phyloP scores from a whole-genome alignment of 106 monocot species.

The Dioscorea zingiberensis region DNA sequence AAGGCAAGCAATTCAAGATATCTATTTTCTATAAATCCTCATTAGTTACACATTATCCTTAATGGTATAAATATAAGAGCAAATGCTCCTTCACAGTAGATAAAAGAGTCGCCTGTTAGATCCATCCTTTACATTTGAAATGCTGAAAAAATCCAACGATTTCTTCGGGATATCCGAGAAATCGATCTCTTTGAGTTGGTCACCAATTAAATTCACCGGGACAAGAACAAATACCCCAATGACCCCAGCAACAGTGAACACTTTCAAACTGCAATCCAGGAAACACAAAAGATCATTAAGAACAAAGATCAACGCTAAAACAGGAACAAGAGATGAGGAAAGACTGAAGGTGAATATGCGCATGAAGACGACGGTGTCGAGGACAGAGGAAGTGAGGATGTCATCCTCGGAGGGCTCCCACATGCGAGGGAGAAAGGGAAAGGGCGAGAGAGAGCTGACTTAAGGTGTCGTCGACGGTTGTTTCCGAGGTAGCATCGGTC shows the following conservation, averaged over 20 bases:
- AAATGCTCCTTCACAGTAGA: too few species aligned
- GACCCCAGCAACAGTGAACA: conserved; percentile 70
- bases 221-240: too few species aligned
- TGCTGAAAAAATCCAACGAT: conserved; percentile 80
- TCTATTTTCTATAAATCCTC: too few species aligned
- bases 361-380: conserved; percentile 89
- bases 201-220: too few species aligned
- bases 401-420: conserved; percentile 76
- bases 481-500: too few species aligned
- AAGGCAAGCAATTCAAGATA: too few species aligned
- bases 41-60: too few species aligned
- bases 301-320: too few species aligned
- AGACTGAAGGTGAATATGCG: conserved; percentile 83
- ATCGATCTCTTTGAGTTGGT: too few species aligned
- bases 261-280: conserved; percentile 56
- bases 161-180: conserved; percentile 75
- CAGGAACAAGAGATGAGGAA: too few species aligned
- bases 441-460: conserved; percentile 64
- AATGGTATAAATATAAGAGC: too few species aligned
- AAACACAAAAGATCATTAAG: background rate
- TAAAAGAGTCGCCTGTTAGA: conserved; percentile 72
- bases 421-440: conserved; percentile 56
- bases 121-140: conserved; percentile 90
- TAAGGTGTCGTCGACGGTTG: too few species aligned
- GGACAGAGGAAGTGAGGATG: conserved; percentile 46